Evolutionary conservation across 257 asterid species (phyloP).

Genomic region (Solanum bukasovii): DNA sequence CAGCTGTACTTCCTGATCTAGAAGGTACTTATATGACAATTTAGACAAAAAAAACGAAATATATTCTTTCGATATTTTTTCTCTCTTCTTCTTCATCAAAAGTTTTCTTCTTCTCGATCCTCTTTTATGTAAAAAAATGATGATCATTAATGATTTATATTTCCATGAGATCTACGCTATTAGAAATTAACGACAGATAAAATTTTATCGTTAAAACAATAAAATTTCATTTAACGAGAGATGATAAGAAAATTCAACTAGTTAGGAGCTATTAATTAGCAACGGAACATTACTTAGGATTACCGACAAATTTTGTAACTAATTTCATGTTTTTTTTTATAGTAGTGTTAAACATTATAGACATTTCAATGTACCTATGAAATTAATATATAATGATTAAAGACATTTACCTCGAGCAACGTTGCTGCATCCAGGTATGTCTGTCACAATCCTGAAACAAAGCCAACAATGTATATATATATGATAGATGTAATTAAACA

Average conservation of each 20-base stretch:
- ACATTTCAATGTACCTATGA: not conserved
- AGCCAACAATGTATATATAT: not conserved
- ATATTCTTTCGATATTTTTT: not conserved
- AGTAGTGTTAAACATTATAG: no score
- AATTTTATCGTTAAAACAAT: no score
- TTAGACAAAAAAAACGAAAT: not conserved
- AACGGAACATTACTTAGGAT: no score
- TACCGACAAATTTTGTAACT: not conserved
- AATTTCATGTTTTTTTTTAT: no score
- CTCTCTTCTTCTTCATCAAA: not conserved
- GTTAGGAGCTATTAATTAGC: no score
- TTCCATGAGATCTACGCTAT: not conserved
- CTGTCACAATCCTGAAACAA: slow-evolving; percentile 54
- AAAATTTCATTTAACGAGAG: no score
- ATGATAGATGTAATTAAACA: not conserved
- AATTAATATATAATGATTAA: no score
- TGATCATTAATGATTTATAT: not conserved
- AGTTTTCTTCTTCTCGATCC: not conserved
- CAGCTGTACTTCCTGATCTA: not conserved
- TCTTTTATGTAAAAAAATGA: not conserved
- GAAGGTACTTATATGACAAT: not conserved
- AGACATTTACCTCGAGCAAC: slow-evolving; percentile 29
- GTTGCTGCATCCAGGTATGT: slow-evolving; percentile 53
- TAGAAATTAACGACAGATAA: not conserved
- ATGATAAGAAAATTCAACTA: no score